phyloP scores from a whole-genome alignment of 2,329 filamentous ascomycete species.

The Xylariaceae sp. region DNA sequence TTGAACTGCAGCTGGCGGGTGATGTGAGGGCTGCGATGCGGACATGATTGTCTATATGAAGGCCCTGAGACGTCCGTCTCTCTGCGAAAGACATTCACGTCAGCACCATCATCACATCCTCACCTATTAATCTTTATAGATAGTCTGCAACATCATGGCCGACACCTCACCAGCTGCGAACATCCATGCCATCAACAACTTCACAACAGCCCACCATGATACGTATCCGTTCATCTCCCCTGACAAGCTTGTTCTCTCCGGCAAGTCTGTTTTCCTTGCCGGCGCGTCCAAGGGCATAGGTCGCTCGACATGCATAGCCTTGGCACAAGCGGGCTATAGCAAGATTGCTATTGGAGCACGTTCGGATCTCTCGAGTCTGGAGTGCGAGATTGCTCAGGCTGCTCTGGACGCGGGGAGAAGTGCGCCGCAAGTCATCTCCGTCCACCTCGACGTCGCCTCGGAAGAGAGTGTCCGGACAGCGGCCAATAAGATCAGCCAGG shows the following conservation, averaged over 20 bases:
- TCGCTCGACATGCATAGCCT: conserved; percentile 43
- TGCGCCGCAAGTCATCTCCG: conserved; percentile 29
- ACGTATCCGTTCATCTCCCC: not conserved
- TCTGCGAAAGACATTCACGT: too few species aligned
- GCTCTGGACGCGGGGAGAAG: conserved; percentile 26
- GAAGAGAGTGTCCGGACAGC: conserved; percentile 33
- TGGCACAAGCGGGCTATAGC: conserved; percentile 44
- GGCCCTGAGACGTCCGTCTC: not conserved
- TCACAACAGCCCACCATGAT: not conserved
- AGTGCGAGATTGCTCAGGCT: conserved; percentile 35
- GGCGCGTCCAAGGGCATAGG: conserved; percentile 48
- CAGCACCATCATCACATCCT: not conserved
- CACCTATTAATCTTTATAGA: not conserved
- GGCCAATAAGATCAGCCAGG: conserved; percentile 24
- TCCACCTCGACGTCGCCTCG: conserved; percentile 34
- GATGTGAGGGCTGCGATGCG: too few species aligned
- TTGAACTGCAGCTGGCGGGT: too few species aligned
- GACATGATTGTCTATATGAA: too few species aligned
- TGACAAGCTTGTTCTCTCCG: conserved; percentile 20
- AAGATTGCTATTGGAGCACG: conserved; percentile 48
- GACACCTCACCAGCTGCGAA: not conserved
- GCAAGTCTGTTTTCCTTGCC: conserved; percentile 40
- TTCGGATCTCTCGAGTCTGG: conserved; percentile 39
- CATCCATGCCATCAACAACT: not conserved
- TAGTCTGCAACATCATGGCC: not conserved